Evolutionary conservation across 306 rosid species (phyloP).

Genomic region (Vigna mungo): DNA sequence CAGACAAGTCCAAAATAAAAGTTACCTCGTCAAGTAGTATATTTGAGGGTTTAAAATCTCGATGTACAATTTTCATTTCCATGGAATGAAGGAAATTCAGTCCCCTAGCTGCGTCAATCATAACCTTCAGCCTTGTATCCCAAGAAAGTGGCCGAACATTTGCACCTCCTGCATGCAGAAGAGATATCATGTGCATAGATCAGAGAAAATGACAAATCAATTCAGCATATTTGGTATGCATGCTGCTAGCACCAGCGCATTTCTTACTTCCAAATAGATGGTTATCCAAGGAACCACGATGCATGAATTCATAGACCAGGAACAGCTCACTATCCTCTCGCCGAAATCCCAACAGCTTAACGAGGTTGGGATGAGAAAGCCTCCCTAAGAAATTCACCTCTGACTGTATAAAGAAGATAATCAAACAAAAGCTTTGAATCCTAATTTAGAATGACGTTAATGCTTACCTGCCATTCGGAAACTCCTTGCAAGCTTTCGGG

Average conservation of each 20-base stretch:
- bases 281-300: conserved; percentile 79
- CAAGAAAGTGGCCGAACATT: conserved; percentile 76
- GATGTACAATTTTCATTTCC: conserved; percentile 72
- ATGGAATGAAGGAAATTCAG: conserved; percentile 81
- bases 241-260: not conserved
- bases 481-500: no score
- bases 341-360: conserved; percentile 73
- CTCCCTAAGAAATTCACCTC: conserved; percentile 93
- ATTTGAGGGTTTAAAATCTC: conserved; percentile 92
- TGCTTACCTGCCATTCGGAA: no score
- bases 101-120: conserved; percentile 91
- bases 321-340: conserved; percentile 65
- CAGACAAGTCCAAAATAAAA: not conserved
- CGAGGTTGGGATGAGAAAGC: conserved; percentile 89
- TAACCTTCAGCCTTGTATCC: conserved; percentile 73
- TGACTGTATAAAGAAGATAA: conserved; percentile 57
- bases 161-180: conserved; percentile 69
- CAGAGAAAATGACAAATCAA: conserved; percentile 9
- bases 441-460: no score
- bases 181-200: conserved; percentile 21
- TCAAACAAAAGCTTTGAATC: not conserved
- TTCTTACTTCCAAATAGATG: conserved; percentile 90
- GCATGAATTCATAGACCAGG: conserved; percentile 82
- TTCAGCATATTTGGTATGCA: not conserved
- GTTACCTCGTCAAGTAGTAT: conserved; percentile 83